Base-by-base conservation (phyloP, 2,329 filamentous ascomycete genomes). In the Penicillium thymicola region DNA sequence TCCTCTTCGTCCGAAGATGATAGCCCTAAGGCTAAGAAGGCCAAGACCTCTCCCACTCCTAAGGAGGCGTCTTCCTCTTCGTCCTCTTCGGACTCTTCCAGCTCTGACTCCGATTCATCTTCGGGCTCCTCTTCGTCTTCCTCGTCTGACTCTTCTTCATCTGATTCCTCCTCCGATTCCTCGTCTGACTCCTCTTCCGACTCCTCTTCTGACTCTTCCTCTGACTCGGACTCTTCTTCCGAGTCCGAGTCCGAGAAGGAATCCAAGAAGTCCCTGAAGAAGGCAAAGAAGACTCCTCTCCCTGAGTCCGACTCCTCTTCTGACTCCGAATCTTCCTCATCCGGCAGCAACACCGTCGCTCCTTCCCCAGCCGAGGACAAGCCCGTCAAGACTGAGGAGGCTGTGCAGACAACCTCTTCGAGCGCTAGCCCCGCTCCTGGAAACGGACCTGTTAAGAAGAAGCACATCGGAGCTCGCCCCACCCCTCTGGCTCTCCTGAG, bases 401-500 rank as follows among this genome's bases (percentile, higher is more conserved):
- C 28, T 5, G 46, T 18, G 30, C 58, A 62, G n/a, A 75, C 75
- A 16, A 72, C 75, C 11, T 86, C 83, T 4, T 67, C 85, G 43
- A 76, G 77, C 51, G 83, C 84, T 10, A 82, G 82, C 56, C 78
- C 67, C 14, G 71, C 57, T 25, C 66, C 70, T 40, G 57, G 68
- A 50, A 67, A 70, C n/a, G 66, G 59, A 42, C 18, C 59, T 10
- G 46, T 64, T 13, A 70, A 70, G 56, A 73, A 72, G 53, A 78
- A 76, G 69, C 80, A 76, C 69, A 74, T 67, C 46, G 79, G 72
- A 58, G 76, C 80, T 77, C 62, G 87, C 82, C 72, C 82, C 82
- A 73, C 92, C 83, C 64, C 97, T 89, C 79, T 95, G 85, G 59
- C 90, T 87, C 68, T 90, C 90, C 71, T 85, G 85, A 70, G 85